These are phyloP conservation scores for Suillus decipiens DNA, from an alignment of 768 basidiomycete genomes.

Conservation along the genomic window DNA sequence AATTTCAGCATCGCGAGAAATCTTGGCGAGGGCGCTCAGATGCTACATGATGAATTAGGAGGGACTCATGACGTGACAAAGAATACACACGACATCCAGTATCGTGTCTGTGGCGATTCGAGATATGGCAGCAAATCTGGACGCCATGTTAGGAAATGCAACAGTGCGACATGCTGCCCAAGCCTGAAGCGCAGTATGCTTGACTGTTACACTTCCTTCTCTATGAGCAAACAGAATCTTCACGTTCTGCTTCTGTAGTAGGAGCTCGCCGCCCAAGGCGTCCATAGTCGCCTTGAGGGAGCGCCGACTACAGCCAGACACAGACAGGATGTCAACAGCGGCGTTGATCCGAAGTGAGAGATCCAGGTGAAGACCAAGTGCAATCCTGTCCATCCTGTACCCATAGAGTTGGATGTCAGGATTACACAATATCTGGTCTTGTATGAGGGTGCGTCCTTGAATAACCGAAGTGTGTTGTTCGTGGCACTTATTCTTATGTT, in stretches of 20 bases:
- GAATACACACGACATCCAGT: conserved; percentile 27
- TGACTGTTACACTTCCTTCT: conserved; percentile 18
- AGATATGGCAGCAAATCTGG: conserved; percentile 16
- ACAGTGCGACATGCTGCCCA: conserved; percentile 46
- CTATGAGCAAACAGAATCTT: conserved; percentile 32
- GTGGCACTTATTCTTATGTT: conserved; percentile 9
- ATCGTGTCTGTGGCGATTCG: conserved; percentile 31
- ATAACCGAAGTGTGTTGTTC: background rate
- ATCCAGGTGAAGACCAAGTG: conserved; percentile 42
- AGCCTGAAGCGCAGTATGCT: conserved; percentile 40
- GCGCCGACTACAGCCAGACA: conserved; percentile 23
- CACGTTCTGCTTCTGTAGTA: conserved; percentile 30
- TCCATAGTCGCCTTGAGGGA: conserved; percentile 38
- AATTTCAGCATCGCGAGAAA: conserved; percentile 45
- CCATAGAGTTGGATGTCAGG: conserved; percentile 34
- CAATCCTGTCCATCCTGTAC: conserved; percentile 49
- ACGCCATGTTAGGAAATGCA: conserved; percentile 22
- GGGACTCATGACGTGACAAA: background rate
- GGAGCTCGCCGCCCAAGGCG: conserved; percentile 39
- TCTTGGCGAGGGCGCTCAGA: conserved; percentile 48
- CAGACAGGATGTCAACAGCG: conserved; percentile 46
- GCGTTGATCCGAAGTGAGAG: conserved; percentile 32
- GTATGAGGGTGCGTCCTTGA: conserved; percentile 27
- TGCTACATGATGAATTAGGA: conserved; percentile 28
- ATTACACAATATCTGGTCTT: conserved; percentile 35